These are phyloP conservation scores for Solanum chiquidenum DNA, from an alignment of 257 asterid genomes.

Conservation along the genomic window DNA sequence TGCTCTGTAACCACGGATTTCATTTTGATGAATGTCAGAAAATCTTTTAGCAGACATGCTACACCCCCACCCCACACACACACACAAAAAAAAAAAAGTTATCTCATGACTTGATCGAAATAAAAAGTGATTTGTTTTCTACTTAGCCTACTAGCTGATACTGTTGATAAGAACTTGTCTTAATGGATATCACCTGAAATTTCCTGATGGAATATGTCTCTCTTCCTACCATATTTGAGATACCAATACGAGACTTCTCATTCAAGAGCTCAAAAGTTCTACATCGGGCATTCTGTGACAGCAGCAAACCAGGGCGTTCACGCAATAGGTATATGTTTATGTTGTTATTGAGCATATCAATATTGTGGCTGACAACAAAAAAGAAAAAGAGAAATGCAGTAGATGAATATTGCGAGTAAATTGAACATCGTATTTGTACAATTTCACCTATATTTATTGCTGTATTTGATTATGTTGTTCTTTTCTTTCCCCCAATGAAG, in stretches of 20 bases:
- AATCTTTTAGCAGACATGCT: background rate
- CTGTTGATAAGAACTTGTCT: background rate
- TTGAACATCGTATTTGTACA: background rate
- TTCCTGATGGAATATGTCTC: background rate
- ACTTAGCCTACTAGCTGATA: background rate
- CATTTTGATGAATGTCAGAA: background rate
- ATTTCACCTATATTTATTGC: background rate
- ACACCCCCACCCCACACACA: background rate
- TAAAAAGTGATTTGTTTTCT: background rate
- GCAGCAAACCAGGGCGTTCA: constrained; percentile 83
- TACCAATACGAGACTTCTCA: constrained; percentile 57
- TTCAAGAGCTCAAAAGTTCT: constrained; percentile 63
- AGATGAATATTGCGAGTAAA: background rate
- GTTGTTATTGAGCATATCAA: background rate
- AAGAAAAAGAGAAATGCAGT: background rate
- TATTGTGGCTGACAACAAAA: background rate
- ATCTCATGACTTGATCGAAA: background rate
- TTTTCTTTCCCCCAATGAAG: constrained; percentile 16
- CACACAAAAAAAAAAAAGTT: too few relatives aligned
- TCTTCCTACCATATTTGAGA: constrained; percentile 29
- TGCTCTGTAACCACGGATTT: constrained; percentile 2
- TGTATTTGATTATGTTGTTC: background rate
- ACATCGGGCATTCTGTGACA: constrained; percentile 72
- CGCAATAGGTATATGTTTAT: constrained; percentile 31
- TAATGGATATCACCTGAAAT: background rate